Conservation (phyloP, 2,329 filamentous ascomycete species). For the Aspergillus vadensis region DNA sequence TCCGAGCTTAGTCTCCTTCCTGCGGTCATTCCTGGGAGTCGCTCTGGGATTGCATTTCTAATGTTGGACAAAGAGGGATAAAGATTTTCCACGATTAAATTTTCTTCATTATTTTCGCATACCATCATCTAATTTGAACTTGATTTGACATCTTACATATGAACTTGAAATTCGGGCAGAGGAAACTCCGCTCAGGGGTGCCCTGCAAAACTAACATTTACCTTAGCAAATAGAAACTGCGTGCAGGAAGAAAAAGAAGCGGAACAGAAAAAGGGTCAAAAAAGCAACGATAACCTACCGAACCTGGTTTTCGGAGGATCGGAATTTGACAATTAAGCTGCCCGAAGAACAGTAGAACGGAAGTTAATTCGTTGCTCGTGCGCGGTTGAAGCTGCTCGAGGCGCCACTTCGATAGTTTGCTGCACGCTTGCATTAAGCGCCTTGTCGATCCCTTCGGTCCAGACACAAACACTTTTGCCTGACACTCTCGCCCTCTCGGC, state of each 20-base stretch:
- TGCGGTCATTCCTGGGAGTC: background rate
- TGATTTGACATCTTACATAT: background rate
- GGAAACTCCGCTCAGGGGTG: constrained; percentile 4
- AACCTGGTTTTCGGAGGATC: background rate
- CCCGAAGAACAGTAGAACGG: background rate
- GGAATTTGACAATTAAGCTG: background rate
- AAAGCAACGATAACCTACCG: background rate
- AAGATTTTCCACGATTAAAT: too few relatives aligned
- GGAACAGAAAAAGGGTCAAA: background rate
- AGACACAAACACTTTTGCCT: background rate
- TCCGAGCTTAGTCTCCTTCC: background rate
- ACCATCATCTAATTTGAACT: too few relatives aligned
- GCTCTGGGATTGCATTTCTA: constrained; percentile 2
- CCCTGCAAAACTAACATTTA: too few relatives aligned
- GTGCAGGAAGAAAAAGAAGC: background rate
- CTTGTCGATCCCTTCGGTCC: background rate
- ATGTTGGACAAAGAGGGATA: background rate
- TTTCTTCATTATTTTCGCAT: too few relatives aligned
- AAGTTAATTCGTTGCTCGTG: background rate
- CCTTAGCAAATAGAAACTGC: background rate
- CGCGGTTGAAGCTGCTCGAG: constrained; percentile 5
- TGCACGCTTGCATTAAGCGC: constrained; percentile 3
- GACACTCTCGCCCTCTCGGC: background rate
- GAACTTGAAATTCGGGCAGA: background rate
- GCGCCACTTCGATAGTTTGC: constrained; percentile 17